A percentile compares a stretch with the other conserved stretches of the same genome.
These are phyloP conservation scores for Cercospora berteroae DNA, from an alignment of 2,329 filamentous ascomycete genomes.

Conservation along the genomic window DNA sequence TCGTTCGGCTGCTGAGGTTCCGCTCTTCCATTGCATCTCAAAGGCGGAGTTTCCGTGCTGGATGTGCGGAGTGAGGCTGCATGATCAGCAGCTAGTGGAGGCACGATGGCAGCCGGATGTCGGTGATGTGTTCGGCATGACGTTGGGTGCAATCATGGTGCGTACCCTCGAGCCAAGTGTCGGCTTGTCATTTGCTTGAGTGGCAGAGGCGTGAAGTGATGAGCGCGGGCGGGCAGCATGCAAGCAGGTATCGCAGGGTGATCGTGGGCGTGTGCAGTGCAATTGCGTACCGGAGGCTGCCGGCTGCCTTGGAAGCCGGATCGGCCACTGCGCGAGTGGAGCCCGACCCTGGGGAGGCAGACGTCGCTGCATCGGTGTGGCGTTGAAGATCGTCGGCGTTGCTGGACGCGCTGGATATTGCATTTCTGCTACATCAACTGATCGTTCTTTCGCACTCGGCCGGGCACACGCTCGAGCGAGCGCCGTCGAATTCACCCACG, in stretches of 20 bases:
- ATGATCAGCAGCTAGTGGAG: conserved; percentile 1
- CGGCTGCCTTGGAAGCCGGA: not conserved
- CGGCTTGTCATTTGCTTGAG: conserved; percentile 3
- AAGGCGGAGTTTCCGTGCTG: not conserved
- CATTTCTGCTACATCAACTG: not conserved
- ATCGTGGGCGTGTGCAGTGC: not conserved
- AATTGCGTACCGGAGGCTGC: not conserved
- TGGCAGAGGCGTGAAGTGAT: not conserved
- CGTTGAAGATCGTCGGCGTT: not conserved
- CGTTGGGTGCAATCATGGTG: not conserved
- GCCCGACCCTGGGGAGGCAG: not conserved
- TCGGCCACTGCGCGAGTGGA: not conserved
- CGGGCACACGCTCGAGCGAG: not conserved
- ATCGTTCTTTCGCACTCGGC: not conserved
- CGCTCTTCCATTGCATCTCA: not conserved
- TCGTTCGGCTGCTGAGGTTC: not conserved
- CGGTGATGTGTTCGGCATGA: conserved; percentile 1
- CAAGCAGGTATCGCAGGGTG: not conserved
- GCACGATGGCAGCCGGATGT: not conserved
- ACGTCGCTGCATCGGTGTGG: not conserved
- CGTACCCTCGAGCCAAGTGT: not conserved
- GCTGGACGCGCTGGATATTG: not conserved
- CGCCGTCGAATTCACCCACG: not conserved
- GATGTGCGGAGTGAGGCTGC: not conserved
- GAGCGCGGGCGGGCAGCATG: not conserved